Conservation (phyloP, 1,284 basidiomycete genomes). For the Trametes polyzona region DNA sequence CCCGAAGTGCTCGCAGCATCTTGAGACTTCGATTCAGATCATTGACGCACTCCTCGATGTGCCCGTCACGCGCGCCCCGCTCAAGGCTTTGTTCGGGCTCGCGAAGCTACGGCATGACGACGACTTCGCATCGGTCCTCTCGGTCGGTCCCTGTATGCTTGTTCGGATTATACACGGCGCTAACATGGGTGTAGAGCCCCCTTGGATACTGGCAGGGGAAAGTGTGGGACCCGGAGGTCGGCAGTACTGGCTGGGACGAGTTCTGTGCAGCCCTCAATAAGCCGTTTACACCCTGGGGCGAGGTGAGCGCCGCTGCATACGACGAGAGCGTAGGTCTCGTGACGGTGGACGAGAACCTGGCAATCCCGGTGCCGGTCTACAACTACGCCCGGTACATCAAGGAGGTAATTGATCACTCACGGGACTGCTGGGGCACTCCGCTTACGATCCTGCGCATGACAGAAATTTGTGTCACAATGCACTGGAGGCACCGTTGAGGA, state of each 20-base stretch:
- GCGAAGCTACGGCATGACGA: constrained; percentile 68
- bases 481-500: constrained; percentile 60
- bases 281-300: constrained; percentile 35
- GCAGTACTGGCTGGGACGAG: constrained; percentile 64
- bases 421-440: no score
- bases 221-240: constrained; percentile 79
- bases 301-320: constrained; percentile 13
- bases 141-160: constrained; percentile 44
- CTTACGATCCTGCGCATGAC: not conserved
- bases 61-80: constrained; percentile 44
- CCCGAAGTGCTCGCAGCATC: constrained; percentile 67
- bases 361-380: constrained; percentile 62
- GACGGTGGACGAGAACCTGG: constrained; percentile 36
- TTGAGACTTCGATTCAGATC: constrained; percentile 65
- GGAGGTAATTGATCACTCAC: constrained; percentile 44
- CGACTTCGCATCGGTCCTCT: constrained; percentile 77
- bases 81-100: constrained; percentile 81
- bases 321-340: constrained; percentile 37
- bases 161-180: not conserved
- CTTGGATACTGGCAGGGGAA: constrained; percentile 63
- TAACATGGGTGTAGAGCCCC: constrained; percentile 38
- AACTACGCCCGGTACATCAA: constrained; percentile 83
- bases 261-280: constrained; percentile 71
- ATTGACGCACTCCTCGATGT: constrained; percentile 66
- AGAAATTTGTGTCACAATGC: constrained; percentile 69